A percentile compares a stretch with the other conserved stretches of the same genome.
phyloP scores from a whole-genome alignment of 495 filamentous ascomycete species.

The Thermothielavioides terrestris region DNA sequence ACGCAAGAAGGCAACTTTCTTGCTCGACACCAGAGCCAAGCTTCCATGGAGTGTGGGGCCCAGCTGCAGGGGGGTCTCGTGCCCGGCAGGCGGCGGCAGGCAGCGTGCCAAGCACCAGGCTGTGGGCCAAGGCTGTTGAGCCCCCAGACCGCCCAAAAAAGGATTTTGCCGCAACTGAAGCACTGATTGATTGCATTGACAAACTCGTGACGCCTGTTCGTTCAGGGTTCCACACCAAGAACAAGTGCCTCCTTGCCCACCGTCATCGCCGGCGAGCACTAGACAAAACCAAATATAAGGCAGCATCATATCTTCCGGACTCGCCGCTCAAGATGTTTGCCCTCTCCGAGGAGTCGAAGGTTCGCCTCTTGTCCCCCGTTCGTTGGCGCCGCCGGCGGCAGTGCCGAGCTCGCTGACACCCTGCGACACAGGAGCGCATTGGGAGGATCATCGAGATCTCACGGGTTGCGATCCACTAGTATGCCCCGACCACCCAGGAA shows the following conservation, averaged over 20 bases:
- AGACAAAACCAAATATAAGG: neutral
- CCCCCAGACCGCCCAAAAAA: constrained; percentile 10
- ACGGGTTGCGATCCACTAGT: constrained; percentile 96
- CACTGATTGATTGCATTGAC: too few relatives aligned
- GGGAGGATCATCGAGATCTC: constrained; percentile 89
- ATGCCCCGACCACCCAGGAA: constrained; percentile 23
- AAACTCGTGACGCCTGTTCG: neutral
- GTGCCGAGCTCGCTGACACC: constrained; percentile 6
- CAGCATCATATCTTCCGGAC: neutral
- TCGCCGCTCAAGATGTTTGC: constrained; percentile 54
- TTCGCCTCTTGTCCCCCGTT: constrained; percentile 29
- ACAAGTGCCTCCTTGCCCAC: neutral
- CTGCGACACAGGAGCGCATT: constrained; percentile 72
- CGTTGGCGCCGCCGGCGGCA: neutral
- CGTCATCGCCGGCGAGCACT: neutral
- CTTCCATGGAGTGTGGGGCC: too few relatives aligned
- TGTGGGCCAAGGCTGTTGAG: neutral
- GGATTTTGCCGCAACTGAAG: constrained; percentile 12
- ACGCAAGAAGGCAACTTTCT: too few relatives aligned
- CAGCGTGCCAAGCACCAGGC: too few relatives aligned
- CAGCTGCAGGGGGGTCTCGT: too few relatives aligned
- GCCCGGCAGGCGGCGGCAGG: too few relatives aligned
- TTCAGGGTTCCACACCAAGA: neutral
- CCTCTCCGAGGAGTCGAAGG: constrained; percentile 96
- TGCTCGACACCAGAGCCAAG: too few relatives aligned